A percentile compares a stretch with the other conserved stretches of the same genome.
Evolutionary conservation across 1,139 yeast species (phyloP).

Genomic region (Saccharomyces uvarum): DNA sequence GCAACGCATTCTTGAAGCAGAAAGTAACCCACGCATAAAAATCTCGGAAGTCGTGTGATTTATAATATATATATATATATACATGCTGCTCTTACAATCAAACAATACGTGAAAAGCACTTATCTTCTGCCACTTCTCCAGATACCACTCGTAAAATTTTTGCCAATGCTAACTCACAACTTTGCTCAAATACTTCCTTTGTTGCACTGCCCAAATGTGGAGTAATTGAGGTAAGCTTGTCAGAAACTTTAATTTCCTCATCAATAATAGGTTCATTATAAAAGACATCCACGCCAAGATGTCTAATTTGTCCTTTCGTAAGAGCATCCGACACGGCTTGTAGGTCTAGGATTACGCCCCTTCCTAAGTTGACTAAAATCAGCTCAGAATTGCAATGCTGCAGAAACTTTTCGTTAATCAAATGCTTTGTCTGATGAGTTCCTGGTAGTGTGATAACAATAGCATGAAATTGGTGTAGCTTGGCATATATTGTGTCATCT

Average conservation of each 20-base stretch:
- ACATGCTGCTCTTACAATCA: background rate
- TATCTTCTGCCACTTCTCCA: background rate
- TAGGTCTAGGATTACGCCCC: slow-evolving; percentile 70
- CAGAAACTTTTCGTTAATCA: slow-evolving; percentile 48
- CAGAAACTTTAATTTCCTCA: slow-evolving; percentile 42
- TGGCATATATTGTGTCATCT: slow-evolving; percentile 27
- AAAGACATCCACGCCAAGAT: slow-evolving; percentile 77
- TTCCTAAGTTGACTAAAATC: slow-evolving; percentile 67
- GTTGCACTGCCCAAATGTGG: slow-evolving; percentile 81
- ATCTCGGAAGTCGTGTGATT: background rate
- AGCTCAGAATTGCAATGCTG: slow-evolving; percentile 41
- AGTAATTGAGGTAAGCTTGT: slow-evolving; percentile 51
- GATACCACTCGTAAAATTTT: slow-evolving; percentile 13
- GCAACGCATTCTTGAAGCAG: background rate
- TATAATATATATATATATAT: background rate
- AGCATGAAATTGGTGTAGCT: slow-evolving; percentile 38
- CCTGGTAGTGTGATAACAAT: slow-evolving; percentile 66
- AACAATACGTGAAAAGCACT: slow-evolving; percentile 3
- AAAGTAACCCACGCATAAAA: background rate
- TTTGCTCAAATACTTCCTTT: slow-evolving; percentile 38
- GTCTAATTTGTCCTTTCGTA: slow-evolving; percentile 51
- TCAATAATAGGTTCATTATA: slow-evolving; percentile 65
- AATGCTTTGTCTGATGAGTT: slow-evolving; percentile 48
- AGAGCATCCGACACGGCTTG: slow-evolving; percentile 51
- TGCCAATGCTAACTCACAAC: slow-evolving; percentile 23